These are phyloP conservation scores for Neurospora discreta DNA, from an alignment of 495 filamentous ascomycete genomes.

Conservation along the genomic window DNA sequence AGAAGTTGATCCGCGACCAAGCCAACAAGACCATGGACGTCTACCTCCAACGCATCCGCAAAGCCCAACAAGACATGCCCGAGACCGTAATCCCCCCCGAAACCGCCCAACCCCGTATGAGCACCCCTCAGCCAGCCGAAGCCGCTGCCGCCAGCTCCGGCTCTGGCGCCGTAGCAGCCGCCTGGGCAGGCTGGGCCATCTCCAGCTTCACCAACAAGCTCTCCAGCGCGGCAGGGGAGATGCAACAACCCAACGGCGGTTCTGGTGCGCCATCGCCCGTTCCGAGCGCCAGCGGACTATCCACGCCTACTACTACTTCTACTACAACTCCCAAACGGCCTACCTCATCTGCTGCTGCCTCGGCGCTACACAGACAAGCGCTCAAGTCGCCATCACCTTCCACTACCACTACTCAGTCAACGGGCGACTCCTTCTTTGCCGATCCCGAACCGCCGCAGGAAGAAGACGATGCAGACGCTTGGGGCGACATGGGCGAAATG, in stretches of 20 bases:
- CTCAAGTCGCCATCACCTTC: constrained; percentile 33
- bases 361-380: constrained; percentile 41
- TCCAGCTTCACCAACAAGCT: constrained; percentile 98
- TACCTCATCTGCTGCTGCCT: constrained; percentile 39
- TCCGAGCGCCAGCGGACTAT: constrained; percentile 9
- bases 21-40: constrained; percentile 81
- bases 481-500: constrained; percentile 56
- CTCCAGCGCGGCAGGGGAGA: constrained; percentile 71
- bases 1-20: constrained; percentile 86
- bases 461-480: constrained; percentile 51
- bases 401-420: constrained; percentile 28
- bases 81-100: constrained; percentile 53
- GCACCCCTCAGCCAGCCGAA: constrained; percentile 49
- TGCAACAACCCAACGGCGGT: constrained; percentile 45
- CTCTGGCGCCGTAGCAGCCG: constrained; percentile 2
- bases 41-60: constrained; percentile 77
- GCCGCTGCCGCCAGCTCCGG: constrained; percentile 29
- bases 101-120: constrained; percentile 55
- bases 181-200: constrained; percentile 94
- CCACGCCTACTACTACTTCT: constrained; percentile 13
- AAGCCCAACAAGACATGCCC: constrained; percentile 65
- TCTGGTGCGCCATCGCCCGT: constrained; percentile 8
- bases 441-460: constrained; percentile 28
- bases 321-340: constrained; percentile 8
- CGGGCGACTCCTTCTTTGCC: constrained; percentile 34